Conservation (phyloP, 305 asterid species). For the Vinca major region DNA sequence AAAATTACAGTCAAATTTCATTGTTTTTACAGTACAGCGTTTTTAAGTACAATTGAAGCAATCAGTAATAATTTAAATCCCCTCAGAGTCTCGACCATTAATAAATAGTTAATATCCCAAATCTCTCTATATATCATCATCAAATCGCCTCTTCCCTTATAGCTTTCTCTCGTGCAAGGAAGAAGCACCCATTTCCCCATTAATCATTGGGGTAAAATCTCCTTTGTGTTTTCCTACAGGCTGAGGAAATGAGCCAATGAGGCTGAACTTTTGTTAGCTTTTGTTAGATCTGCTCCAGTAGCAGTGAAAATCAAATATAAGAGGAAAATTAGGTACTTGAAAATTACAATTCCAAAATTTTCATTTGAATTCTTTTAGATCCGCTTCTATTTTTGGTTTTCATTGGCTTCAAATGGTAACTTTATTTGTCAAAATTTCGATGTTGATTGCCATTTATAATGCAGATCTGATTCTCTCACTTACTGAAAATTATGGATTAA, state of each 20-base stretch:
- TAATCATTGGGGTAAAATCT: background rate
- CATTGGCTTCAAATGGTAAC: background rate
- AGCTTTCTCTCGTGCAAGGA: background rate
- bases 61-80: background rate
- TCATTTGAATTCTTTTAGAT: background rate
- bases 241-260: background rate
- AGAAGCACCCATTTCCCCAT: background rate
- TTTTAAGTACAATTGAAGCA: background rate
- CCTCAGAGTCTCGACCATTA: background rate
- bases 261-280: background rate
- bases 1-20: background rate
- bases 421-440: background rate
- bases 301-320: background rate
- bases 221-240: background rate
- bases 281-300: conserved; percentile 5
- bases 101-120: background rate
- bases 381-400: background rate
- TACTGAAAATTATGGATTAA: background rate
- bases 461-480: conserved; percentile 6
- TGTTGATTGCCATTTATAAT: background rate
- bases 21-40: background rate
- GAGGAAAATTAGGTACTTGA: background rate
- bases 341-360: background rate
- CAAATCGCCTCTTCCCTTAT: background rate
- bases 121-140: background rate